Evolutionary conservation across 352 stramenopile species (phyloP), one percentile per base, ranked within the genome.

Genomic region (Phytophthora parvispora): DNA sequence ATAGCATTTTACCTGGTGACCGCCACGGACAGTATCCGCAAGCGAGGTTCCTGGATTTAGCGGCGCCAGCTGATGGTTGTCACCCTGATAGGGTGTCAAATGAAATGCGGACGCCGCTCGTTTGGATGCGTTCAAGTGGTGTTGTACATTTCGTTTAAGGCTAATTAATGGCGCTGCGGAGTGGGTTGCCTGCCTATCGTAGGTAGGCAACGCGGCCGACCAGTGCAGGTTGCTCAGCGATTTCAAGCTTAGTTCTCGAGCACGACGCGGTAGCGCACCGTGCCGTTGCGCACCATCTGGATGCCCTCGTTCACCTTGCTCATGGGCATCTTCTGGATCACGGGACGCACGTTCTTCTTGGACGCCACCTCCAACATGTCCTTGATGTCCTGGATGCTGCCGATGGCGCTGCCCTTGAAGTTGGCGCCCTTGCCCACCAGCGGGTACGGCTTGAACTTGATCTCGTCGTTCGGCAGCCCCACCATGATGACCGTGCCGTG

Each of bases 331-430:
- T 83, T 84, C 70, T 90, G 70, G 56, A 90, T 86, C 38, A 87
- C 61, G 8, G 82, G 63, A 13, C 74, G 73, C 43, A 97, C 87
- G 29, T 94, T 84, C 69, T 96, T 86, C 49, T 88, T 73, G 16
- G 74, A 82, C 52, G 89, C 96, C 40, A 97, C 81, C 40, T 94
- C n/a, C 8, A 98, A 68, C 86, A 97, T 95, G 28, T 96, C 83
- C 71, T 96, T 84, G 34, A 91, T 94, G 51, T 97, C 66, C 52
- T 74, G 66, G 28, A 74, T 74, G 32, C 66, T 74, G 36, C 66
- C 66, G 27, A 69, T 67, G 67, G 95, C 48, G 52, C 67, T 88
- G 53, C 91, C 92, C 18, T 76, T 71, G 58, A 97, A 71, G 12
- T 72, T 81, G 34, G 72, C 55, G 8, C 64, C 70, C 29, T 61